Evolutionary conservation across 192 early-diverging fungal species (phyloP), one percentile per base, ranked within the genome.

Genomic region (Coemansia sp.): DNA sequence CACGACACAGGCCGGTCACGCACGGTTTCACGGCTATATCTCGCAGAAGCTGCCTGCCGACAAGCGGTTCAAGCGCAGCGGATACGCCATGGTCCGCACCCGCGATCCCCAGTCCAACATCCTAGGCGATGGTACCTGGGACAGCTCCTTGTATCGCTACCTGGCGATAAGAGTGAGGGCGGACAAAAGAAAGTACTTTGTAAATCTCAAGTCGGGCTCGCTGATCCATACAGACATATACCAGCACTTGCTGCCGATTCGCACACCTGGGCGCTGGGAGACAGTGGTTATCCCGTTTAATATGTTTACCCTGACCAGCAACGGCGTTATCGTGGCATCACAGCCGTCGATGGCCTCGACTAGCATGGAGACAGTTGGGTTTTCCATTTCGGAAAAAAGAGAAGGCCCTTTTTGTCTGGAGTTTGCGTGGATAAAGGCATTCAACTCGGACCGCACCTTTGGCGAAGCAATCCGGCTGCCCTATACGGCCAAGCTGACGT

Each of bases 241-340:
- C 85, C 96, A 98, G 76, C 96, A 98, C 79, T 86, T 96, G 55
- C 65, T 98, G 64, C 93, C 94, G 66, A 87, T 96, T 52, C 85
- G 91, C 59, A 91, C 82, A 4, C 95, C 95, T 3, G 95, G 95
- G 2, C 86, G 91, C 71, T 98, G 95, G 95, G 95, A 98, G 85
- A 91, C 87, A 28, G 86, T 95, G 34, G 85, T 96, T 79, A 91
- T 98, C 48, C 96, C 96, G 15, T 97, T 97, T 78, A 87, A 88
- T 51, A 93, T 94, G 74, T 98, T 98, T 75, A 91, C 96, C 33
- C 78, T 96, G 43, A 98, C 96, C 8, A 91, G 89, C 68, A 90
- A 96, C 67, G 94, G 95, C 41, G 87, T 91, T 45, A 92, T 97
- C 41, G 88, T 95, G 72, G 87, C 90, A 54, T 86, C 91, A 11